These are phyloP conservation scores for Corrigiola litoralis DNA, from an alignment of 179 eudicot species.

Conservation along the genomic window DNA sequence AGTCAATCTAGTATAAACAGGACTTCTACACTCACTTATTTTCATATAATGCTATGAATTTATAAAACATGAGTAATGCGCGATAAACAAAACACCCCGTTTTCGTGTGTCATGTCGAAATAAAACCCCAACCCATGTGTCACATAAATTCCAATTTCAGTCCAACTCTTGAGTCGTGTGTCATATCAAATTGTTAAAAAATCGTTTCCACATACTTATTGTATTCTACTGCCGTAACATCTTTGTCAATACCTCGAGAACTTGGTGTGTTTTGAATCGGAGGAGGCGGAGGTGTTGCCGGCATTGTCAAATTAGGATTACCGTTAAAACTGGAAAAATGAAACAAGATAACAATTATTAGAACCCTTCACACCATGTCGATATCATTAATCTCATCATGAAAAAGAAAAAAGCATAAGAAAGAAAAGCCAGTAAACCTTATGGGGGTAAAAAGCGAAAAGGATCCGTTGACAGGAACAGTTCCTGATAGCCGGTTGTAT, in stretches of 20 bases:
- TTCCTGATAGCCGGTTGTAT: slow-evolving; percentile 51
- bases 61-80: too few relatives aligned
- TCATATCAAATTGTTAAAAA: too few relatives aligned
- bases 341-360: slow-evolving; percentile 3
- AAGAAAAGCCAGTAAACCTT: slow-evolving; percentile 46
- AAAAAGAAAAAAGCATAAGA: neutral
- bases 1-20: too few relatives aligned
- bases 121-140: too few relatives aligned
- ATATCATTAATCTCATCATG: slow-evolving; percentile 3
- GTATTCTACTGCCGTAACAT: neutral
- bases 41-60: too few relatives aligned
- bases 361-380: neutral
- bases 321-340: slow-evolving; percentile 48
- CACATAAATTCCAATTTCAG: too few relatives aligned
- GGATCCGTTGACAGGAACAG: slow-evolving; percentile 76
- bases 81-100: too few relatives aligned
- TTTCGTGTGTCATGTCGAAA: too few relatives aligned
- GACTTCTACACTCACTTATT: too few relatives aligned
- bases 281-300: slow-evolving; percentile 50
- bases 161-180: too few relatives aligned
- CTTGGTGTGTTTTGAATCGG: slow-evolving; percentile 39
- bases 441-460: slow-evolving; percentile 79
- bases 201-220: too few relatives aligned
- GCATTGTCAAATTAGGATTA: slow-evolving; percentile 30
- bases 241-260: slow-evolving; percentile 39